Base-by-base conservation (phyloP, 1,139 yeast species). In the Suhomyces choctaworum region DNA sequence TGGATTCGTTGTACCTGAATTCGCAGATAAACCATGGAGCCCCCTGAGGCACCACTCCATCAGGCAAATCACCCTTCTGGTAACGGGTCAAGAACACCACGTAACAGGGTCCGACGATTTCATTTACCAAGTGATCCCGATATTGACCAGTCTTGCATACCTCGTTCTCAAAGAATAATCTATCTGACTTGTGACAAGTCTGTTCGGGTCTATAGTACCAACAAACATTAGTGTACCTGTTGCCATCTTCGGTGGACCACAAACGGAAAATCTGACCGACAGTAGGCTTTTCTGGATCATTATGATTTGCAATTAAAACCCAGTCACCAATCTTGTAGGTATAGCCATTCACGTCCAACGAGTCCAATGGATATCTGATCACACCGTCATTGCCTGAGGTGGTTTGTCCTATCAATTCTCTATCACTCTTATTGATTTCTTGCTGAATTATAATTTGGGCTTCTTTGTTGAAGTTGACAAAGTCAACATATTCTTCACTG, bases 191-290 rank as follows among this genome's bases (percentile, higher is more conserved):
- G 60, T 92, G 98, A 31, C 94, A 95, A 0, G 98, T 92, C 69
- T 94, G 97, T 59, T 92, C 97, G 0, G 98, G 96, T 43, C 97
- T 80, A 54, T 87, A 85, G 62, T 90, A 92, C 98, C 98, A 92
- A 66, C 98, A 92, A 25, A 88, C 96, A 54, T 92, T 92, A 54
- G 92, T 76, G 78, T 92, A 90, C 43, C 82, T 75, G 45, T 85
- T 82, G 11, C 94, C 95, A 51, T 89, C 96, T 37, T 78, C 75
- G 3, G 82, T 79, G 40, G 83, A 80, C 98, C 98, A 92, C 45
- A 92, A 76, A 51, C 96, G 76, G 66, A 90, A 92, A 23, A 92
- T 78, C 60, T 92, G 98, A 7, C 95, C 97, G 17, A 90, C 86
- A 10, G 90, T 90, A 11, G 98, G 97, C 58, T 86, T 85, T 19